Conservation (phyloP, 495 filamentous ascomycete genomes). For the Ramalina intermedia region DNA sequence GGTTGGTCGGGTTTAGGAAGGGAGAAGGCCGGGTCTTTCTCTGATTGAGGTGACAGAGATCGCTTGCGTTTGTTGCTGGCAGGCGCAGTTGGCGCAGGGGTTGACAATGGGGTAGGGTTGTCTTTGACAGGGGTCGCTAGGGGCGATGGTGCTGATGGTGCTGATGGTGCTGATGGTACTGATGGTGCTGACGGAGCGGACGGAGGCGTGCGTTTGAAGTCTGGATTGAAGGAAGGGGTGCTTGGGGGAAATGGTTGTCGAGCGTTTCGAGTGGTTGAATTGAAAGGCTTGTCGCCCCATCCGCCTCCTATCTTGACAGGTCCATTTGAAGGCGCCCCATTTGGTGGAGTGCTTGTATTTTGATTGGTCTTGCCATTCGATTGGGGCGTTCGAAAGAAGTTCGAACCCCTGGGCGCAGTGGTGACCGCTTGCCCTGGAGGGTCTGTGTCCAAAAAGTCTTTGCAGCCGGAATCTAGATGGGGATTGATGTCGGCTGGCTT, state of each 20-base stretch:
- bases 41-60: neutral
- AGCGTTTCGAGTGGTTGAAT: neutral
- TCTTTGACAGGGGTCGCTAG: too few relatives aligned
- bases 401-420: constrained; percentile 35
- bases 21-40: neutral
- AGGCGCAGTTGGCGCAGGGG: neutral
- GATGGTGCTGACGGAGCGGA: neutral
- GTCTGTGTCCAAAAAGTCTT: constrained; percentile 39
- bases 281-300: neutral
- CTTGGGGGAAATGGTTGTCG: neutral
- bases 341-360: neutral
- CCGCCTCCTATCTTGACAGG: neutral
- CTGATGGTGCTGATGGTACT: neutral
- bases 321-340: neutral
- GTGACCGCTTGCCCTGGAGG: constrained; percentile 29
- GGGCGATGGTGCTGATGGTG: neutral
- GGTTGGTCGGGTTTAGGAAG: neutral
- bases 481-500: constrained; percentile 66
- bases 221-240: neutral
- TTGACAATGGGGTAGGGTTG: neutral
- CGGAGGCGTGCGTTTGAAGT: neutral
- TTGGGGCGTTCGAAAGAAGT: constrained; percentile 60
- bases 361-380: constrained; percentile 18
- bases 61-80: constrained; percentile 6
- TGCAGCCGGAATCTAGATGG: constrained; percentile 80